Conservation (phyloP, 495 filamentous ascomycete genomes). For the Podospora tetraspora region DNA sequence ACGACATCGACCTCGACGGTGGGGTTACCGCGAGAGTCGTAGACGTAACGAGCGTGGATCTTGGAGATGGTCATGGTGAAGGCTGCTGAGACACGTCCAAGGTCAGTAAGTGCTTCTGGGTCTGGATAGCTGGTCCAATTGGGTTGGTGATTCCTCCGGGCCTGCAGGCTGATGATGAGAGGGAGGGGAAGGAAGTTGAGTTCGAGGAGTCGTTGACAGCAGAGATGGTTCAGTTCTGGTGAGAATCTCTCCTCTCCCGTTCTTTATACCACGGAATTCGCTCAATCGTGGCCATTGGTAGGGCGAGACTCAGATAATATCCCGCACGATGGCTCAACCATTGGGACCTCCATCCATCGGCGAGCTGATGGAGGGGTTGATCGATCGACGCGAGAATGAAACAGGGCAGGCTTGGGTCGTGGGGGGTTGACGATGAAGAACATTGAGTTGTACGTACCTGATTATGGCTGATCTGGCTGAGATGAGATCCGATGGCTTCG, state of each 20-base stretch:
- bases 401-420: neutral
- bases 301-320: slow-evolving; percentile 18
- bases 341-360: neutral
- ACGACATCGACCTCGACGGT: slow-evolving; percentile 91
- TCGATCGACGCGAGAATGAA: slow-evolving; percentile 1
- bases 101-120: slow-evolving; percentile 13
- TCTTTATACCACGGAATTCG: slow-evolving; percentile 19
- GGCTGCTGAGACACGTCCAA: slow-evolving; percentile 9
- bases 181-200: neutral
- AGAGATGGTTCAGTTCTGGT: neutral
- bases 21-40: slow-evolving; percentile 98
- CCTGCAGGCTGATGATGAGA: slow-evolving; percentile 1
- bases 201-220: neutral
- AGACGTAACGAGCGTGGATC: slow-evolving; percentile 97
- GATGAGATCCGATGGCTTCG: neutral
- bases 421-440: neutral
- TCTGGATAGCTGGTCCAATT: neutral
- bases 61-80: slow-evolving; percentile 88
- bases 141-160: slow-evolving; percentile 4
- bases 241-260: neutral
- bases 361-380: neutral
- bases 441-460: neutral
- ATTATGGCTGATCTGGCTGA: neutral
- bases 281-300: slow-evolving; percentile 18
- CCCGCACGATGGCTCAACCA: slow-evolving; percentile 4